Base-by-base conservation (phyloP, 2,329 filamentous ascomycete genomes). In the Colletotrichum limetticola region DNA sequence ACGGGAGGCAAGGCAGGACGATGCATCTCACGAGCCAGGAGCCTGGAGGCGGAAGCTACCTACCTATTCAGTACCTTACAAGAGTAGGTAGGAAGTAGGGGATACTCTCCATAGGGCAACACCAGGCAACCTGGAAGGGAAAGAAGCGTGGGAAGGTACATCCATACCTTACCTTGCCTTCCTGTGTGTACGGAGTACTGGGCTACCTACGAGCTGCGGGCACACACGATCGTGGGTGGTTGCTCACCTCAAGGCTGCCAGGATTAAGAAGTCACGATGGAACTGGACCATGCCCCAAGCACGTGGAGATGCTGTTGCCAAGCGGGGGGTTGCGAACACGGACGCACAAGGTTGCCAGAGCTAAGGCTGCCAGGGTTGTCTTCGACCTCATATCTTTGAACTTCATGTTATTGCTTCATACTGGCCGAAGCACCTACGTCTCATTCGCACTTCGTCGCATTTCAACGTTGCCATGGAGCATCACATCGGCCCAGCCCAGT, bases 181-280 rank as follows among this genome's bases (percentile, higher is more conserved):
- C 32, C 32, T 35, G 11, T 35, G 32, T 35, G 32, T 35, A 35
- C 11, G 32, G 11, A 32, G 9, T 35, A 35, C 32, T 35, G 32
- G 32, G 32, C 32, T 35, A 12, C 32, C 32, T 35, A 12, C 32
- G 32, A 35, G 32, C 32, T 35, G 32, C 7, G 37, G 37, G 37
- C 37, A 42, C 37, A 35, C 37, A 42, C 14, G 37, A 68, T 72
- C 59, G 59, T 64, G 59, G 72, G 56, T 53, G 53, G 30, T n/a
- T 16, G 37, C 37, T 42, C 6, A 42, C 37, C 37, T 42, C 22
- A 35, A n/a, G 65, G 16, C 63, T 32, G 59, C 35, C 28, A 24
- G 66, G 66, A 60, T 62, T 62, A 24, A 56, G 65, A 68, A 68
- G 64, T 55, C 62, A 24, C 66, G 66, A 73, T 73, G 49, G 49